phyloP scores from a whole-genome alignment of 2,329 filamentous ascomycete species.

The Trichophyton benhamiae region DNA sequence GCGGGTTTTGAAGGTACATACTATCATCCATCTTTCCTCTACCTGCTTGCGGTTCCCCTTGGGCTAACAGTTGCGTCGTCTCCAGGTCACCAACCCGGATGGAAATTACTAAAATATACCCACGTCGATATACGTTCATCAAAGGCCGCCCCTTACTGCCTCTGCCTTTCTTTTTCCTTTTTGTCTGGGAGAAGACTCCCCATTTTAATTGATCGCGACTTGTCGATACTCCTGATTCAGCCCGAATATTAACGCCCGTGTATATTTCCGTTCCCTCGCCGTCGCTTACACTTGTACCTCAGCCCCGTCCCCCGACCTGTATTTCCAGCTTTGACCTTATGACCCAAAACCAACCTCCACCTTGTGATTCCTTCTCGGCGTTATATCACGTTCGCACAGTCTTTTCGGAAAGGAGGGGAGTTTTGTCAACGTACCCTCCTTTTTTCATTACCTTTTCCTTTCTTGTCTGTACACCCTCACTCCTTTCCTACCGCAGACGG shows the following conservation, averaged over 20 bases:
- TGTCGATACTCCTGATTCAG: not conserved
- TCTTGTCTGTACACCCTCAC: not conserved
- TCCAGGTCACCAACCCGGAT: conserved; percentile 14
- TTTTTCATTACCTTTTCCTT: not conserved
- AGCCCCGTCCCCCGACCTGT: not conserved
- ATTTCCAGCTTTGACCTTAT: not conserved
- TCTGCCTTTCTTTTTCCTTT: not conserved
- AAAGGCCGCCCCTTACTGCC: too few species aligned
- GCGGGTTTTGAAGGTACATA: conserved; percentile 74
- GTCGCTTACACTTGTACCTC: not conserved
- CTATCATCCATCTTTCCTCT: not conserved
- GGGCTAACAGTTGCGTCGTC: conserved; percentile 4
- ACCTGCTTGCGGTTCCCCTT: not conserved
- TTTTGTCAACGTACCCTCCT: not conserved
- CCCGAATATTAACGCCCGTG: not conserved
- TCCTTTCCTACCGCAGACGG: not conserved
- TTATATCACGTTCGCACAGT: not conserved
- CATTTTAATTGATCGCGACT: not conserved
- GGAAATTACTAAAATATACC: conserved; percentile 9
- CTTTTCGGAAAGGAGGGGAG: not conserved
- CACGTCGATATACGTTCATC: not conserved
- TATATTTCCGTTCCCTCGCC: not conserved
- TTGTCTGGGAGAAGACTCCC: not conserved
- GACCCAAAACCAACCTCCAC: not conserved
- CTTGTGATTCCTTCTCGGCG: not conserved